phyloP scores from a whole-genome alignment of 352 stramenopile species.

The Blastocystis sp. region DNA sequence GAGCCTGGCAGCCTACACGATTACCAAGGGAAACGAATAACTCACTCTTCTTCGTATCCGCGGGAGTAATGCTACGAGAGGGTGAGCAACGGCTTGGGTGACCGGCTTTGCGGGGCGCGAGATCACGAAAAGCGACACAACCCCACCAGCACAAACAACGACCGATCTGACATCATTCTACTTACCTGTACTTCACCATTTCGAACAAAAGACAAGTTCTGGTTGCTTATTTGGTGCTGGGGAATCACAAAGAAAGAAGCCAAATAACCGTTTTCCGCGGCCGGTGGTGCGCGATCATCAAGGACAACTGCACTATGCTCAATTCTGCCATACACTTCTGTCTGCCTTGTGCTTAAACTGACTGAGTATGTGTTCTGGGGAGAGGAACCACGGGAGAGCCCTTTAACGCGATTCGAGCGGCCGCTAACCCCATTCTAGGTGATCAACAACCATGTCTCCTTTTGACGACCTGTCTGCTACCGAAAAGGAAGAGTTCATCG shows the following conservation, averaged over 20 bases:
- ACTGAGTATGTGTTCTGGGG: constrained; percentile 16
- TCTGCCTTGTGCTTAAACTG: constrained; percentile 63
- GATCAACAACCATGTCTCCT: constrained; percentile 51
- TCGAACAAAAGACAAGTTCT: neutral
- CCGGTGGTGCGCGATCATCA: neutral
- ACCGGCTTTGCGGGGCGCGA: too few relatives aligned
- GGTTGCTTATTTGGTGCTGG: constrained; percentile 15
- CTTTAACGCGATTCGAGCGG: neutral
- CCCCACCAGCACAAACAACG: neutral
- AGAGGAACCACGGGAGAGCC: neutral
- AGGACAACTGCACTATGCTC: neutral
- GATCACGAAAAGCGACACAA: neutral
- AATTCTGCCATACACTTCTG: constrained; percentile 41
- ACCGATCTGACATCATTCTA: neutral
- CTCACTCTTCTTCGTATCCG: neutral
- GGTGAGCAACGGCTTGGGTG: neutral
- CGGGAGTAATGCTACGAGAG: constrained; percentile 26
- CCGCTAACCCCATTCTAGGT: constrained; percentile 16
- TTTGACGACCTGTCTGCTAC: constrained; percentile 59
- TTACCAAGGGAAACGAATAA: neutral
- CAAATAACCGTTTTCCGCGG: neutral
- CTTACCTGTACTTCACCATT: constrained; percentile 58
- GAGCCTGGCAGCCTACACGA: neutral
- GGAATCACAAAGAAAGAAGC: neutral
- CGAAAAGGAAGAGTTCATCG: constrained; percentile 65